Base-by-base conservation (phyloP, 2,329 filamentous ascomycete species). In the Xylaria sp. region DNA sequence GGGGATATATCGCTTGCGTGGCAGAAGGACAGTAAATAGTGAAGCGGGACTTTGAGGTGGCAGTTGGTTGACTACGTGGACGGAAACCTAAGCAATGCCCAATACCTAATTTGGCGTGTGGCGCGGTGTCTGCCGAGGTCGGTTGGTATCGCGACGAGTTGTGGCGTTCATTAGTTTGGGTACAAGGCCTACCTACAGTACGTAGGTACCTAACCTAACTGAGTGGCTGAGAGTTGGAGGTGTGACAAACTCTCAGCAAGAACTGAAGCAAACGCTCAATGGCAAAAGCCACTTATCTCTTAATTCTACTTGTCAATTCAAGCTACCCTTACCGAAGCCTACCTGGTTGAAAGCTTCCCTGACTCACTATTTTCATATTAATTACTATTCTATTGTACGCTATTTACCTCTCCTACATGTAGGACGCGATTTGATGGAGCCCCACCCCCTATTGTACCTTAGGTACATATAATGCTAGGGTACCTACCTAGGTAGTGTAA, bases 11-110 rank as follows among this genome's bases (percentile, higher is more conserved):
- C 34, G 55, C 25, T 50, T 63, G 61, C 48, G 68, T 65, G 58
- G 65, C 56, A 43, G 52, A 15, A 58, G 25, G 25, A 65, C 23
- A 34, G 28, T 34, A 43, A 34, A 36, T 23, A 23, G 32, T 52
- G 25, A 32, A 23, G 52, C n/a, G 32, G 30, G 58, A 67, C 53
- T n/a, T n/a, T 66, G 65, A 70, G 68, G 59, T 70, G 63, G 66
- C 63, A 68, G 61, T 3, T n/a, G 18, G 46, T 39, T 36, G 53
- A 45, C 59, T 63, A 65, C 68, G 68, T 70, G 68, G 66, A 70
- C 61, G 48, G 46, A 34, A 20, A 10, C 53, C 23, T 25, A 30
- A 39, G 34, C 28, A 48, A 60, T 62, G 66, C 62, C 63, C 60
- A 66, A 60, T n/a, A n/a, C n/a, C n/a, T n/a, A n/a, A 43, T 28